Percentiles rank a stretch among this genome's conserved stretches.
These are phyloP conservation scores for Selaginella moellendorffii DNA, from an alignment of 75 land plant species.

Conservation along the genomic window DNA sequence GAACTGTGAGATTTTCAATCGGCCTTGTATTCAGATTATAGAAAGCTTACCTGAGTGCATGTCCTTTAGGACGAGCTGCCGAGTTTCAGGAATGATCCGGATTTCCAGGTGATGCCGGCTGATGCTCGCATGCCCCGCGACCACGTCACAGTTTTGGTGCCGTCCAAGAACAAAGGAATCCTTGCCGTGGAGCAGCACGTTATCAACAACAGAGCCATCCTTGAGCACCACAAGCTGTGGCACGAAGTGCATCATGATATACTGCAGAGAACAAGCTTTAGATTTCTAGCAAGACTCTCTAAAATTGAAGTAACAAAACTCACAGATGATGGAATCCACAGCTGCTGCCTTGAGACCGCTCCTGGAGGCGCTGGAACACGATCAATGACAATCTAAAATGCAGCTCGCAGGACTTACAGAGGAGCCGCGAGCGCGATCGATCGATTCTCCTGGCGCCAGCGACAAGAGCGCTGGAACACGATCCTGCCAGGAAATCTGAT, in stretches of 20 bases:
- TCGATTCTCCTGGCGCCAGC: too few species aligned
- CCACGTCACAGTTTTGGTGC: constrained; percentile 64
- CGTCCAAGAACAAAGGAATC: constrained; percentile 41
- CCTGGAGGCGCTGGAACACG: too few species aligned
- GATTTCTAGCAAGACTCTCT: too few species aligned
- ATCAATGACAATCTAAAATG: too few species aligned
- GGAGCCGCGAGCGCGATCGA: too few species aligned
- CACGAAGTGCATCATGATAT: constrained; percentile 4
- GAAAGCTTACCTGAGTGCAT: constrained; percentile 45
- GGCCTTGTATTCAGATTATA: neutral
- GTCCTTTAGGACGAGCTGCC: constrained; percentile 47
- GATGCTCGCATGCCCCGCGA: constrained; percentile 69
- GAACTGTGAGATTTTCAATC: constrained; percentile 6
- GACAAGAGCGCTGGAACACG: too few species aligned
- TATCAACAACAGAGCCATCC: constrained; percentile 46
- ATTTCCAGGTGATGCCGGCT: constrained; percentile 70
- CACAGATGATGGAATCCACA: too few species aligned
- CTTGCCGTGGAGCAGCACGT: constrained; percentile 39
- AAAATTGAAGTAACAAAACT: too few species aligned
- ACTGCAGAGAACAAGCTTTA: too few species aligned
- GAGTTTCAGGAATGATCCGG: constrained; percentile 20
- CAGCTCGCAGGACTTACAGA: too few species aligned
- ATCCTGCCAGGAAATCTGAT: too few species aligned
- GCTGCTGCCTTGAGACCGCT: too few species aligned
- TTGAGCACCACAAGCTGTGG: constrained; percentile 53